These are phyloP conservation scores for Grifola frondosa DNA, from an alignment of 1,284 basidiomycete species.

Conservation along the genomic window DNA sequence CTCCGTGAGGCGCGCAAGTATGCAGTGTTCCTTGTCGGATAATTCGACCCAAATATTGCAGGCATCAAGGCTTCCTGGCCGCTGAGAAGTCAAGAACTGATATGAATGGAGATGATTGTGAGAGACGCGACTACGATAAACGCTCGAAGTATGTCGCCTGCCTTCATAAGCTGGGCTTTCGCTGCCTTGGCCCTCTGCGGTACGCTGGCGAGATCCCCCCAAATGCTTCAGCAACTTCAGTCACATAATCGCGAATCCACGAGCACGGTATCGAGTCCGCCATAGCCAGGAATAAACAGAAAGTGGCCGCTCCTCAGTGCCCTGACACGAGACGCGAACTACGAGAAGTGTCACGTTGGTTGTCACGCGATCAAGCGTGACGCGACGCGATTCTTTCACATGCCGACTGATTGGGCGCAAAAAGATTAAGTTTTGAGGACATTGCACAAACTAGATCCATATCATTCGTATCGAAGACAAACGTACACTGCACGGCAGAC, in stretches of 20 bases:
- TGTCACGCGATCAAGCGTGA: slow-evolving; percentile 10
- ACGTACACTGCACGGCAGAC: slow-evolving; percentile 1
- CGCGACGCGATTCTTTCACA: slow-evolving; percentile 13
- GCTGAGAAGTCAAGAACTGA: slow-evolving; percentile 35
- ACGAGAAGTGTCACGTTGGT: neutral
- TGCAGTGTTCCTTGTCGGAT: slow-evolving; percentile 39
- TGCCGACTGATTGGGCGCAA: no score
- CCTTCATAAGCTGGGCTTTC: slow-evolving; percentile 57
- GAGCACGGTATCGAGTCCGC: slow-evolving; percentile 40
- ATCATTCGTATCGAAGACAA: no score
- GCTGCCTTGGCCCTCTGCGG: slow-evolving; percentile 36
- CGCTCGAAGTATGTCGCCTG: slow-evolving; percentile 18
- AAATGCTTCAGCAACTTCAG: slow-evolving; percentile 44
- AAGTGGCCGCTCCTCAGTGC: no score
- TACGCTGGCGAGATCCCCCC: slow-evolving; percentile 43
- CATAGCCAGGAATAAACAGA: no score
- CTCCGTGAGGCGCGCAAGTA: slow-evolving; percentile 41
- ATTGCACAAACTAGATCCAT: no score
- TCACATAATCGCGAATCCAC: slow-evolving; percentile 55
- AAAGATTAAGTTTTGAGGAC: no score
- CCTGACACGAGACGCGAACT: neutral
- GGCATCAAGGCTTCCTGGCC: slow-evolving; percentile 31
- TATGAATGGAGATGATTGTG: neutral
- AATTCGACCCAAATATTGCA: slow-evolving; percentile 42
- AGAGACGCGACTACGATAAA: neutral